These are phyloP conservation scores for Leccinum colubrinum DNA, from an alignment of 1,284 basidiomycete species.

Conservation along the genomic window DNA sequence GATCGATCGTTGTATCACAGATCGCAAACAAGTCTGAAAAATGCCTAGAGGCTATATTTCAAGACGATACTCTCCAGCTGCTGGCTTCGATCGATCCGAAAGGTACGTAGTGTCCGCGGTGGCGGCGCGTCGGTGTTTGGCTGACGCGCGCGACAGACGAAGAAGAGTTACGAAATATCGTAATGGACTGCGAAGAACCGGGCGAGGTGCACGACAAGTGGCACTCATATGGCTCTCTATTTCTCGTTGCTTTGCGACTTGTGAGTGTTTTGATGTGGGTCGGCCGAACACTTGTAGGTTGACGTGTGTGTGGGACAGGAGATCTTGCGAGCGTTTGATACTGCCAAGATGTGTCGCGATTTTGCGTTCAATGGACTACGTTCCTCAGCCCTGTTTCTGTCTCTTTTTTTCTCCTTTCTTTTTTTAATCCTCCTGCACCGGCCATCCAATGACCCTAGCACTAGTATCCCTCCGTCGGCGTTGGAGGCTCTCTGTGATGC, in stretches of 20 bases:
- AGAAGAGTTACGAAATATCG: slow-evolving; percentile 9
- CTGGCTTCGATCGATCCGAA: slow-evolving; percentile 21
- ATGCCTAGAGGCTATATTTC: slow-evolving; percentile 9
- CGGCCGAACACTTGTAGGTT: neutral
- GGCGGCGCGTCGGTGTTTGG: slow-evolving; percentile 6
- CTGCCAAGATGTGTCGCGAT: slow-evolving; percentile 15
- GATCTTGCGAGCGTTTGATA: slow-evolving; percentile 13
- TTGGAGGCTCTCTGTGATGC: slow-evolving; percentile 75
- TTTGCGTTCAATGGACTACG: slow-evolving; percentile 24
- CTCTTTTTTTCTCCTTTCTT: neutral
- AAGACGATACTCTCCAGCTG: slow-evolving; percentile 28
- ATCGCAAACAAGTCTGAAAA: slow-evolving; percentile 12
- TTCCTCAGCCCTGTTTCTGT: neutral
- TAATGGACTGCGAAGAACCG: slow-evolving; percentile 22
- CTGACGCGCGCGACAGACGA: slow-evolving; percentile 11
- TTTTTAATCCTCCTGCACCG: too few species aligned
- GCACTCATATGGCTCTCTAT: slow-evolving; percentile 19
- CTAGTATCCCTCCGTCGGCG: slow-evolving; percentile 48
- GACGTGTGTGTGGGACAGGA: neutral
- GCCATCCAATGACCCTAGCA: too few species aligned
- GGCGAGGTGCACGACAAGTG: slow-evolving; percentile 21
- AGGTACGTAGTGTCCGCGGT: slow-evolving; percentile 9
- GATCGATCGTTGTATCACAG: slow-evolving; percentile 4
- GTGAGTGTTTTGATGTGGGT: slow-evolving; percentile 18
- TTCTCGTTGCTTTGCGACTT: slow-evolving; percentile 18